phyloP scores from a whole-genome alignment of 331 rosid species.

The Telfairia occidentalis region DNA sequence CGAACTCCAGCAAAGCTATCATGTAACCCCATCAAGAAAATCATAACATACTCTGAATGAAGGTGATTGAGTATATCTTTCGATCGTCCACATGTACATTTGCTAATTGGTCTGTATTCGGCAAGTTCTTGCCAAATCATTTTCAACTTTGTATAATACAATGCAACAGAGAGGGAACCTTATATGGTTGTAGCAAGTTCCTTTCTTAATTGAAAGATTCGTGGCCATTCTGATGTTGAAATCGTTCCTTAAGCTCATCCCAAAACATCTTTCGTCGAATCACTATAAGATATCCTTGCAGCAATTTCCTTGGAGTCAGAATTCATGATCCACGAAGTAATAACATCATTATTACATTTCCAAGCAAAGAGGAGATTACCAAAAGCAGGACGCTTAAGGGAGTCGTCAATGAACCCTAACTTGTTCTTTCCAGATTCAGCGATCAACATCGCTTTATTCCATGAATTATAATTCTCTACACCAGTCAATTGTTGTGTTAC shows the following conservation, averaged over 20 bases:
- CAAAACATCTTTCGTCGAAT: not conserved
- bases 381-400: fast-evolving
- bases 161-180: no score
- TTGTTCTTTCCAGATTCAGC: no score
- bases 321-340: not conserved
- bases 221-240: not conserved
- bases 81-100: not conserved
- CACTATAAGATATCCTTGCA: no score
- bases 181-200: not conserved
- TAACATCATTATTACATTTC: not conserved
- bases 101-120: not conserved
- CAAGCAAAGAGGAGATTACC: not conserved
- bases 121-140: not conserved
- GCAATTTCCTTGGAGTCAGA: not conserved
- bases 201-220: not conserved
- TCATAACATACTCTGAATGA: not conserved
- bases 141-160: no score
- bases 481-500: no score
- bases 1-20: not conserved
- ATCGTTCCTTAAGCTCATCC: not conserved
- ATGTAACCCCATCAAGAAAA: not conserved
- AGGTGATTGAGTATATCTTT: no score
- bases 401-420: no score
- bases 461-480: no score
- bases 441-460: no score